Evolutionary conservation across 2,329 filamentous ascomycete genomes (phyloP).

Genomic region (Dichotomopilus funicola): DNA sequence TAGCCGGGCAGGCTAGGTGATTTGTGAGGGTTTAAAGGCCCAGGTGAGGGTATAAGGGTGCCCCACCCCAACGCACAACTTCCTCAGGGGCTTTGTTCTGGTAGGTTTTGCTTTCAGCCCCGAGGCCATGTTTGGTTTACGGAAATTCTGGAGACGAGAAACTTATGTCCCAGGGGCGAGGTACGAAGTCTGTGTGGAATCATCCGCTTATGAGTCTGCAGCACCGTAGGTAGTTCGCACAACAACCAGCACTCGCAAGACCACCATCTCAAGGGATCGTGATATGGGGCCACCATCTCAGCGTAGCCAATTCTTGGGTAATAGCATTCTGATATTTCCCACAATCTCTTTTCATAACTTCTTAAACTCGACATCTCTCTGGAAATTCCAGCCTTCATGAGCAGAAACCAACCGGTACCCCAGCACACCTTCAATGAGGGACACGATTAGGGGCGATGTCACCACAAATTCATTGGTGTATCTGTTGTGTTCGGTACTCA

Average conservation of each 20-base stretch:
- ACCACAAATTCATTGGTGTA: conserved; percentile 30
- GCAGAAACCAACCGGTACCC: conserved; percentile 35
- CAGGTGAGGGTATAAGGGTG: not conserved
- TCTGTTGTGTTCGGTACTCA: conserved; percentile 31
- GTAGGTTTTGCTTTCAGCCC: too few relatives aligned
- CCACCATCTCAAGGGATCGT: too few relatives aligned
- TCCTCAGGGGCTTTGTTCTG: too few relatives aligned
- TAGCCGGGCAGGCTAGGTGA: conserved; percentile 42
- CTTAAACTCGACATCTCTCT: conserved; percentile 30
- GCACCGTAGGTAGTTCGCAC: too few relatives aligned
- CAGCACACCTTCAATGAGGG: conserved; percentile 41
- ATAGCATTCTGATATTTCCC: not conserved
- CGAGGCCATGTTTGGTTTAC: too few relatives aligned
- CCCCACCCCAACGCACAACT: too few relatives aligned
- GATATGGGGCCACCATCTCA: not conserved
- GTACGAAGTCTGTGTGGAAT: too few relatives aligned
- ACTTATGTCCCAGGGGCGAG: too few relatives aligned
- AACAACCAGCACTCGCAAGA: too few relatives aligned
- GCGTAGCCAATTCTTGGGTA: not conserved
- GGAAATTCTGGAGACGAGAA: too few relatives aligned
- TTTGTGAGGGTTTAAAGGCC: not conserved
- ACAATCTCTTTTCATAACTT: conserved; percentile 9
- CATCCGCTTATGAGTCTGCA: too few relatives aligned
- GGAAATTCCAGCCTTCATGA: conserved; percentile 25
- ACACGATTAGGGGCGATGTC: conserved; percentile 38